phyloP scores from a whole-genome alignment of 495 filamentous ascomycete genomes.

The Lophiostoma macrostomum region DNA sequence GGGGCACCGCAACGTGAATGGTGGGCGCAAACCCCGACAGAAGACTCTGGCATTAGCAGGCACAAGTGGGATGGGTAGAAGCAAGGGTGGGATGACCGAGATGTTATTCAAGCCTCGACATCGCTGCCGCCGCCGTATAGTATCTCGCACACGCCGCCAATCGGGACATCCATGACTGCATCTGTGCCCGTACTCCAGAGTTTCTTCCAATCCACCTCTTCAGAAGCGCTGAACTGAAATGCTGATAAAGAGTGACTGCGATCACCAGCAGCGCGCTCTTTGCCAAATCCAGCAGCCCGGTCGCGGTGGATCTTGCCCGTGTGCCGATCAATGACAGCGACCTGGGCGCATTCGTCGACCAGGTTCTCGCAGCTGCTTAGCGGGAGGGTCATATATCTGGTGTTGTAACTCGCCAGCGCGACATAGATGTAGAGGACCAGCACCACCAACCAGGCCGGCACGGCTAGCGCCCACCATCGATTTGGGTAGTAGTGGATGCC shows the following conservation, averaged over 20 bases:
- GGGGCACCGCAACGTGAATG: no score
- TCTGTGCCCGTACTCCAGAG: slow-evolving; percentile 93
- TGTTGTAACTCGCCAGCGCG: slow-evolving; percentile 88
- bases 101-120: no score
- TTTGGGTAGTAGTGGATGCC: slow-evolving; percentile 97
- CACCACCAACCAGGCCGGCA: slow-evolving; percentile 89
- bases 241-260: slow-evolving; percentile 21
- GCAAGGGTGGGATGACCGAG: no score
- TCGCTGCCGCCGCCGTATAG: slow-evolving; percentile 54
- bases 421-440: slow-evolving; percentile 88
- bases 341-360: slow-evolving; percentile 82
- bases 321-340: slow-evolving; percentile 73
- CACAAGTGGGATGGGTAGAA: no score
- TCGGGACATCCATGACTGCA: slow-evolving; percentile 94
- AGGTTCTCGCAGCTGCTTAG: slow-evolving; percentile 81
- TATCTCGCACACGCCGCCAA: slow-evolving; percentile 96
- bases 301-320: slow-evolving; percentile 52
- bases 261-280: slow-evolving; percentile 38
- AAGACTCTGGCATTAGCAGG: neutral
- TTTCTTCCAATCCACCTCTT: slow-evolving; percentile 65
- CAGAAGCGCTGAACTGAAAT: slow-evolving; percentile 23
- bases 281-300: slow-evolving; percentile 46
- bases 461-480: slow-evolving; percentile 93
- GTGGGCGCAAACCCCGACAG: neutral
- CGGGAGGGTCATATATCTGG: slow-evolving; percentile 77